Evolutionary conservation across 2,329 filamentous ascomycete species (phyloP), one percentile per base, ranked within the genome.

Genomic region (Fusarium tjaetaba): DNA sequence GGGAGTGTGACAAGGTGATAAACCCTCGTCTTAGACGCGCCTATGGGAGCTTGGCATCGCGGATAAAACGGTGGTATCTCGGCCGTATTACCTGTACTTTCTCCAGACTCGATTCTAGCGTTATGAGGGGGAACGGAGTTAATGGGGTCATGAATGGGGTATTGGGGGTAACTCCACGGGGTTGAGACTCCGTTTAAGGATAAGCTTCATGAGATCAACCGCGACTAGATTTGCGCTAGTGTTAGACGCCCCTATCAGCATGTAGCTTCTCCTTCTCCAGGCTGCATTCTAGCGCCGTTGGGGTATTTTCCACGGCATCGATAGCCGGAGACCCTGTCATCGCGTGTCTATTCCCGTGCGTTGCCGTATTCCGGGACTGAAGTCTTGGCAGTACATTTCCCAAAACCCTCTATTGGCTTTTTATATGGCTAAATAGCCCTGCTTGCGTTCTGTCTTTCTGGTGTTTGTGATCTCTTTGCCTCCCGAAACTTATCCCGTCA

Each of bases 41-140:
- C 57, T 60, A 60, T 60, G 36, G 28, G 57, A 60, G 57, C 57
- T 60, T 60, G 45, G 57, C 34, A 41, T 53, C 36, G 45, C 36
- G 36, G 45, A 42, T 60, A 42, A 59, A 38, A 38, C 30, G 56
- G 56, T 10, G 38, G 45, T 26, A 41, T 18, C 57, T 52, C 45
- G 57, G 57, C 34, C 20, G 15, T 39, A 39, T 10, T 51, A 41
- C 39, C 16, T 38, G 20, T 39, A 9, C 26, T 26, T 52, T 52
- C 26, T 32, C 34, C 34, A 51, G 45, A 41, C 43, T 60, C 57
- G 26, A 18, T 32, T 11, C 34, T 41, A 60, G 57, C 26, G 43
- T n/a, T 2, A 18, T 52, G 34, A 41, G 43, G 57, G 57, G 57
- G 43, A 39, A 20, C 9, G 7, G 20, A 39, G 24, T 28, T 9